phyloP scores from a whole-genome alignment of 371 early-diverging fungal genomes.

The Zopfochytrium polystomum region DNA sequence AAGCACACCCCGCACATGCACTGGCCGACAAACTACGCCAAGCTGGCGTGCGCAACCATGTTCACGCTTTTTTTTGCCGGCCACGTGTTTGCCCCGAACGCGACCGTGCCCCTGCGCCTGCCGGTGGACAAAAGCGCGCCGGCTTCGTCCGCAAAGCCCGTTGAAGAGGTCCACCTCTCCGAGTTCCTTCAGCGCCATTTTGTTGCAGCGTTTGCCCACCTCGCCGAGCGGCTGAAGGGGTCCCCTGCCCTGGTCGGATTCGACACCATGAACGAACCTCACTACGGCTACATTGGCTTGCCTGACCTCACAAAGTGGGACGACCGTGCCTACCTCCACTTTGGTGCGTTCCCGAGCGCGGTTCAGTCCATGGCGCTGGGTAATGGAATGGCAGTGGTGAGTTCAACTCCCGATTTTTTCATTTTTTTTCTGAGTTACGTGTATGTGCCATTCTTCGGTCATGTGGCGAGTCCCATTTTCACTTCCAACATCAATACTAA shows the following conservation, averaged over 20 bases:
- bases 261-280: constrained; percentile 83
- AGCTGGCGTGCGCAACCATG: constrained; percentile 79
- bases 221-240: constrained; percentile 55
- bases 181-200: constrained; percentile 70
- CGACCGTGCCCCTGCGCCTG: too few relatives aligned
- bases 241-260: constrained; percentile 68
- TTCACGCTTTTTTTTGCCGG: constrained; percentile 87
- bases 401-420: neutral
- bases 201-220: constrained; percentile 43
- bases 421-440: constrained; percentile 3
- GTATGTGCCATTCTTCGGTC: too few relatives aligned
- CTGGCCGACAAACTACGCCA: constrained; percentile 86
- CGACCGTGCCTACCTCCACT: constrained; percentile 62
- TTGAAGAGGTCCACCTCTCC: constrained; percentile 51
- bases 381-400: constrained; percentile 32
- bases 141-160: too few relatives aligned
- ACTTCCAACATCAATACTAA: too few relatives aligned
- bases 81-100: constrained; percentile 65
- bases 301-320: constrained; percentile 56
- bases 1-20: constrained; percentile 58
- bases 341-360: constrained; percentile 67
- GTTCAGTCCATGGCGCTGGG: constrained; percentile 72
- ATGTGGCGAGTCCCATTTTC: too few relatives aligned
- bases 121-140: too few relatives aligned
- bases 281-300: constrained; percentile 74